Base-by-base conservation (phyloP, 768 basidiomycete species). In the Boletus rufocinnamomeus region DNA sequence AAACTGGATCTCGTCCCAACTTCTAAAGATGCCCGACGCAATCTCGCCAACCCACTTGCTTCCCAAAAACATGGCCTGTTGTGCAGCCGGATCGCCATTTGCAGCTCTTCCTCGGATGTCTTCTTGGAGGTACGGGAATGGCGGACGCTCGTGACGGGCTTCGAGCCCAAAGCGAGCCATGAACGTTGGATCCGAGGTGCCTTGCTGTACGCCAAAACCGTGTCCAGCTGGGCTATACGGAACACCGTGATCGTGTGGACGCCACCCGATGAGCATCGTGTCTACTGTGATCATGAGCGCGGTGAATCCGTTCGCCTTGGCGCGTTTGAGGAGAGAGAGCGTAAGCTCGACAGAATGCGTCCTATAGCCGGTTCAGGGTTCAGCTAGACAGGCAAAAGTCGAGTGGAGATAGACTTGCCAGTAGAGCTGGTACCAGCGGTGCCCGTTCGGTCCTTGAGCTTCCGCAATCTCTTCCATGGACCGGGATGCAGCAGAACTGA, bases 371-470 rank as follows among this genome's bases (percentile, higher is more conserved):
- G 14, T 37, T 28, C 19, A n/a, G 4, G 14, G 19, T 56, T 37
- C 23, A 43, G 4, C 6, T 35, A 6, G 14, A 30, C 7, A 41
- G 21, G 35, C 11, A 23, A 23, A 0, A n/a, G 49, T 9, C 1
- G 11, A n/a, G 19, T 48, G 4, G 17, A 13, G 27, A 32, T 30
- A 17, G 7, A 45, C 23, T 63, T 32, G 73, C 76, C 79, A 80
- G 60, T 82, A 82, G 21, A 82, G 70, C 60, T 84, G 82, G 60
- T 75, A 84, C 79, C 79, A 84, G 8, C 81, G 76, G 23, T 70
- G 71, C 0, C 75, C 76, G 43, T 68, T 61, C 1, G 58, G 59
- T n/a, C 79, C 78, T 50, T 78, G 79, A 2, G 79, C 82, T 27
- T 72, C 62, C 2, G 76, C 84, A 4, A 82, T 79, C 6, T 76